Evolutionary conservation across 306 rosid species (phyloP), one percentile per base, ranked within the genome.

Genomic region (Trifolium repens): DNA sequence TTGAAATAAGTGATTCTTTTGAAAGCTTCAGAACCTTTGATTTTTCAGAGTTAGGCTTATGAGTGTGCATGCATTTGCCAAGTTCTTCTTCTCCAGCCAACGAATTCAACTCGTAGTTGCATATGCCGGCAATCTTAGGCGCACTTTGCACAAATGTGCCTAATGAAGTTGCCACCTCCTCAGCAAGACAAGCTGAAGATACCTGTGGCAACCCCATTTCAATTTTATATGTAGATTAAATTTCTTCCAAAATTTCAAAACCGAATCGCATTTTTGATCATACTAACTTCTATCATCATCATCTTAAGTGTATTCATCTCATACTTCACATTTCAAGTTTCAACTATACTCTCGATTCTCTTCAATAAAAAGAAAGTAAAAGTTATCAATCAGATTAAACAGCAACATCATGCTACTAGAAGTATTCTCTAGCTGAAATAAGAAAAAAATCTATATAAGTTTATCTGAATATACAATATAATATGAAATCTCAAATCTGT

Each of bases 201-300:
- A 84, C 81, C 44, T 91, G 90, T 55, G 96, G 90, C 58, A 89
- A 85, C 37, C 96, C 93, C 96, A 88, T 91, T 75, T 82, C 75
- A 75, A 40, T 22, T 69, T 69, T 22, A 34, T 52, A 42, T 42
- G 72, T 2, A 70, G 19, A 27, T 14, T 2, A 70, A n/a, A 22
- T 14, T 30, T 78, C 77, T 76, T 82, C 79, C 24, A 65, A 79
- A 82, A 3, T 39, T 59, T 81, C 63, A 59, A 70, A 67, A 32
- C 54, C 46, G 10, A 57, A 55, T 49, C 37, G 53, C 59, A 53
- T 87, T 68, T 17, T 55, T 67, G 2, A 53, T 22, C 65, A 57
- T 69, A 54, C 67, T 46, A 39, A 39, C 42, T 39, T 39, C 8
- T 39, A 39, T 39, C 42, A 39, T 39, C 42, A 39, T 10, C 42